These are phyloP conservation scores for Parachaetomium inaequale DNA, from an alignment of 495 filamentous ascomycete genomes.

Conservation along the genomic window DNA sequence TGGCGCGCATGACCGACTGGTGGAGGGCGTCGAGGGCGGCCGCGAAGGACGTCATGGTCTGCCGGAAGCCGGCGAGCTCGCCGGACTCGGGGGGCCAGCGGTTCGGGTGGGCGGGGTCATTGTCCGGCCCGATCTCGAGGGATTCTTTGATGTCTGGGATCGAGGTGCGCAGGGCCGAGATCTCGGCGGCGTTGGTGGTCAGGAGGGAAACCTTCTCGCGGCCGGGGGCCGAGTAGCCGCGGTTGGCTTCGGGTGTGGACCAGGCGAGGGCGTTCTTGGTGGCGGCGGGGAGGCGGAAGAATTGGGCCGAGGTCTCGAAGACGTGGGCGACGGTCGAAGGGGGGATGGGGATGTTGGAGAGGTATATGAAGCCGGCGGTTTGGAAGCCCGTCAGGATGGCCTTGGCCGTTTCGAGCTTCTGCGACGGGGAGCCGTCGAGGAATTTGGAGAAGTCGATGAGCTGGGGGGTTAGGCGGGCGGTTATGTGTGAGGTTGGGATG, in stretches of 20 bases:
- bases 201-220: constrained; percentile 71
- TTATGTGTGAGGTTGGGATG: constrained; percentile 1
- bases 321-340: constrained; percentile 54
- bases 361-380: constrained; percentile 85
- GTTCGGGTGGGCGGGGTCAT: constrained; percentile 64
- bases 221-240: constrained; percentile 72
- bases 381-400: constrained; percentile 77
- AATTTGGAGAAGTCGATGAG: constrained; percentile 84
- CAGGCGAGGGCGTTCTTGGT: constrained; percentile 70
- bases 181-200: constrained; percentile 52
- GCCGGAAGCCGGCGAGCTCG: constrained; percentile 63
- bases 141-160: constrained; percentile 79
- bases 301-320: constrained; percentile 68
- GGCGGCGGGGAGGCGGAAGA: constrained; percentile 68
- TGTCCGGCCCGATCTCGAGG: constrained; percentile 78
- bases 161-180: constrained; percentile 55
- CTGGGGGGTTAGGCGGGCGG: constrained; percentile 39
- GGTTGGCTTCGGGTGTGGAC: constrained; percentile 69
- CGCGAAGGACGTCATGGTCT: constrained; percentile 70
- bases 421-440: constrained; percentile 56
- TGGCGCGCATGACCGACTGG: constrained; percentile 76
- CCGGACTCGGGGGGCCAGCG: constrained; percentile 64
- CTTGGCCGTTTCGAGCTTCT: constrained; percentile 63
- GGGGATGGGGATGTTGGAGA: constrained; percentile 72
- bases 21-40: constrained; percentile 70